phyloP scores from a whole-genome alignment of 768 basidiomycete genomes.

The Leccinum ochraceum region DNA sequence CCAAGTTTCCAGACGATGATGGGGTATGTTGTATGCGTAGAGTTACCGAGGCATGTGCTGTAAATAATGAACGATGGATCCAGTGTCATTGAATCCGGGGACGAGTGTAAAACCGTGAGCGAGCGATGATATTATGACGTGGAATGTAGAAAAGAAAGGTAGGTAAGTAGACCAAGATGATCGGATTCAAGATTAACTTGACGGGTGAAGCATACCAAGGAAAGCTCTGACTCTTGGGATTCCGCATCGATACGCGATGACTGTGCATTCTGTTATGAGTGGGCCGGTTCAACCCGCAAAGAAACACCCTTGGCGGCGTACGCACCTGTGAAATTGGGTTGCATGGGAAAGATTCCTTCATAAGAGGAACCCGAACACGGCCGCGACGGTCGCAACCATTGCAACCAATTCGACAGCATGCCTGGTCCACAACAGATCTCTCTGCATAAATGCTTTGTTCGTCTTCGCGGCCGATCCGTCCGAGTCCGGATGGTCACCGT shows the following conservation, averaged over 20 bases:
- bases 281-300: neutral
- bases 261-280: neutral
- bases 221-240: neutral
- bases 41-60: neutral
- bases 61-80: too few relatives aligned
- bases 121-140: neutral
- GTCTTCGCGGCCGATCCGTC: conserved; percentile 43
- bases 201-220: neutral
- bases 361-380: neutral
- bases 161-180: neutral
- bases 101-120: neutral
- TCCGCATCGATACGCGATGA: neutral
- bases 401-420: neutral
- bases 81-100: neutral
- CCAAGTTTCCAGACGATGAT: too few relatives aligned
- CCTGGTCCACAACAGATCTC: neutral
- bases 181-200: neutral
- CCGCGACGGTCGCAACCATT: neutral
- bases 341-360: neutral
- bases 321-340: neutral
- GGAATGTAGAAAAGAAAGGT: neutral
- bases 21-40: too few relatives aligned
- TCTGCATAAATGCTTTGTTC: conserved; percentile 32
- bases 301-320: neutral
- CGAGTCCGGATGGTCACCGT: conserved; percentile 41